phyloP scores from a whole-genome alignment of 2,329 filamentous ascomycete species.

The Geosmithia morbida region DNA sequence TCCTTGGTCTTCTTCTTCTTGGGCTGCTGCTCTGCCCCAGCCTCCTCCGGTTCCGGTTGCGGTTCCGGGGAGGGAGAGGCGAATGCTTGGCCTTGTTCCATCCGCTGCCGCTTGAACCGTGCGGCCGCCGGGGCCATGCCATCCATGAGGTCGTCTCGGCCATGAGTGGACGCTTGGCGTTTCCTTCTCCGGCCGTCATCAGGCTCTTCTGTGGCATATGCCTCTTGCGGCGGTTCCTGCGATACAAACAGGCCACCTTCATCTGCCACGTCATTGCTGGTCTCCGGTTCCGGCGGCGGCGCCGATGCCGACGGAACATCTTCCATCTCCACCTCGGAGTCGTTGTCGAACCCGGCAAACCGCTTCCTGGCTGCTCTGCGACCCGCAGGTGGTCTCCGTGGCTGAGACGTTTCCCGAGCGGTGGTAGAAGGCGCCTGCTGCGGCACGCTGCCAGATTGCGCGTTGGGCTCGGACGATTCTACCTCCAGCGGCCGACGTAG shows the following conservation, averaged over 20 bases:
- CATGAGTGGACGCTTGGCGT: conserved; percentile 24
- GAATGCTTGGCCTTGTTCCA: conserved; percentile 41
- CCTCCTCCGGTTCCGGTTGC: conserved; percentile 7
- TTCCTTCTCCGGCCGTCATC: conserved; percentile 23
- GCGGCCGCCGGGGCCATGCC: conserved; percentile 63
- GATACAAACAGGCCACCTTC: conserved; percentile 43
- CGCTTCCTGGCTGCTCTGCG: conserved; percentile 30
- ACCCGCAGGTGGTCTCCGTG: conserved; percentile 5
- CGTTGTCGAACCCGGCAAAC: conserved; percentile 55
- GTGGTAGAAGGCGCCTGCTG: conserved; percentile 1
- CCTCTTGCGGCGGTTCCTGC: conserved; percentile 21
- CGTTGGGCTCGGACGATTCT: conserved; percentile 10
- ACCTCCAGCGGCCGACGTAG: conserved; percentile 55
- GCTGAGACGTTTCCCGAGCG: conserved; percentile 7
- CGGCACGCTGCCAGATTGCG: background rate
- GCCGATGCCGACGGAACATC: conserved; percentile 6
- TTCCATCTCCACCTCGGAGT: conserved; percentile 22
- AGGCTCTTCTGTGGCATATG: conserved; percentile 7
- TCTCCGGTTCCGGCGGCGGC: background rate
- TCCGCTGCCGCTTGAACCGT: conserved; percentile 63
- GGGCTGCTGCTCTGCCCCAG: conserved; percentile 3
- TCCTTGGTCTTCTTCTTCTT: conserved; percentile 26
- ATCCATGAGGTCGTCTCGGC: conserved; percentile 47
- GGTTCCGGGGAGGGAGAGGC: conserved; percentile 12
- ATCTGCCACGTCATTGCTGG: conserved; percentile 9